Evolutionary conservation across 2,329 filamentous ascomycete species (phyloP).

Genomic region (Orbilia oligospora): DNA sequence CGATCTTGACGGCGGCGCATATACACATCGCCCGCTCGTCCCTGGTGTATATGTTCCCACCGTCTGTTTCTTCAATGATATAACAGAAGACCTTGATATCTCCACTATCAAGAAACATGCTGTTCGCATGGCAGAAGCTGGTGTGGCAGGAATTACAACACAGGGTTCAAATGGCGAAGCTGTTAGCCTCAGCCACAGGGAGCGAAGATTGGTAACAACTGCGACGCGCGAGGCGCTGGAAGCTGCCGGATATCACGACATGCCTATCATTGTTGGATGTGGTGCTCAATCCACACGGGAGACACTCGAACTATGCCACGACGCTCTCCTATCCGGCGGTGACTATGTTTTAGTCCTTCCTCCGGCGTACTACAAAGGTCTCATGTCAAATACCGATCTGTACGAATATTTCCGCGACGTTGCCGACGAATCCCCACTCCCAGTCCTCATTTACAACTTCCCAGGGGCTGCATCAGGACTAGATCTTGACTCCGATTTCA

Average conservation of each 20-base stretch:
- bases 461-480: conserved; percentile 87
- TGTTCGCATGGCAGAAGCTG: conserved; percentile 80
- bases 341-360: conserved; percentile 86
- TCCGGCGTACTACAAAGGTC: conserved; percentile 84
- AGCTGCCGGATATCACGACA: conserved; percentile 80
- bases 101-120: conserved; percentile 84
- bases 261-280: conserved; percentile 86
- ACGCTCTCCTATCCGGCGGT: conserved; percentile 78
- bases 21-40: conserved; percentile 74
- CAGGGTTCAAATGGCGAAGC: conserved; percentile 95
- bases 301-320: conserved; percentile 81
- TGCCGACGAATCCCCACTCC: conserved; percentile 80
- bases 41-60: conserved; percentile 89
- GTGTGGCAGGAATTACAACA: conserved; percentile 84
- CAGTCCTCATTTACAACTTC: conserved; percentile 92
- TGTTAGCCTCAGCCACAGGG: conserved; percentile 83
- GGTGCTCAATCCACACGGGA: conserved; percentile 85
- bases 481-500: conserved; percentile 89
- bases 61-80: conserved; percentile 89
- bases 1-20: conserved; percentile 62
- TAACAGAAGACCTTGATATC: conserved; percentile 87
- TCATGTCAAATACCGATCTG: conserved; percentile 81
- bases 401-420: conserved; percentile 81
- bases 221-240: conserved; percentile 86
- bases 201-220: conserved; percentile 81